phyloP scores from a whole-genome alignment of 1,284 basidiomycete species.

The Cryptococcus jaspeensis region DNA sequence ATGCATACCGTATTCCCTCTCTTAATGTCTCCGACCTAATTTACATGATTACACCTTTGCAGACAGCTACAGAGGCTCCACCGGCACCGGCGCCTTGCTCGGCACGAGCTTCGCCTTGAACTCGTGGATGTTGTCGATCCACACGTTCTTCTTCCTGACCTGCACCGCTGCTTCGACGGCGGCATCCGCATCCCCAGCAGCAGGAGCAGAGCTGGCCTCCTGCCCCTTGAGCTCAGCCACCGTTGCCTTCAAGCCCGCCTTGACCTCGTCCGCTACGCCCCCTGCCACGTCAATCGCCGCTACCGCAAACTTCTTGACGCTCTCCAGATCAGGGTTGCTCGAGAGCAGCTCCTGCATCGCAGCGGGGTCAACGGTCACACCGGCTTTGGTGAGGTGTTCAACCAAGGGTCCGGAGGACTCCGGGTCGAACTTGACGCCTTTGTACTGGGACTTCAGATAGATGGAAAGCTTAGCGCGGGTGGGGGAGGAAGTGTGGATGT shows the following conservation, averaged over 20 bases:
- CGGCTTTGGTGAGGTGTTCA: conserved; percentile 57
- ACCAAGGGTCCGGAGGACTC: conserved; percentile 67
- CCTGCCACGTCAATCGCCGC: conserved; percentile 52
- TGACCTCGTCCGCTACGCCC: conserved; percentile 51
- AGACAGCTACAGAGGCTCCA: conserved; percentile 43
- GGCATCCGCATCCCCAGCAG: conserved; percentile 41
- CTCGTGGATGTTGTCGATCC: conserved; percentile 65
- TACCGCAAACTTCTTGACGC: conserved; percentile 61
- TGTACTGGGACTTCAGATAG: conserved; percentile 67
- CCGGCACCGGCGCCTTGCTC: conserved; percentile 52
- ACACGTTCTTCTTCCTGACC: conserved; percentile 58
- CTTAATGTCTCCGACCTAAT: too few species aligned
- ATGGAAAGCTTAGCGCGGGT: conserved; percentile 75
- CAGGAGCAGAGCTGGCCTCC: conserved; percentile 4
- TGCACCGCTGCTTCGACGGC: conserved; percentile 53
- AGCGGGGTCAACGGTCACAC: conserved; percentile 59
- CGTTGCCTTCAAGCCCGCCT: conserved; percentile 56
- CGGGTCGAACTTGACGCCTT: conserved; percentile 60
- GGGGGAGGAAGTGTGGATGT: conserved; percentile 68
- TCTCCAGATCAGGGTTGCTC: conserved; percentile 55
- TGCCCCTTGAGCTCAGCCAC: conserved; percentile 58
- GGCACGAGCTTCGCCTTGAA: conserved; percentile 67
- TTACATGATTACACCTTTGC: conserved; percentile 30
- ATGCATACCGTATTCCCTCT: too few species aligned
- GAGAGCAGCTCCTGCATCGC: conserved; percentile 53